These are phyloP conservation scores for Puccinia triticina DNA, from an alignment of 1,284 basidiomycete genomes.

Conservation along the genomic window DNA sequence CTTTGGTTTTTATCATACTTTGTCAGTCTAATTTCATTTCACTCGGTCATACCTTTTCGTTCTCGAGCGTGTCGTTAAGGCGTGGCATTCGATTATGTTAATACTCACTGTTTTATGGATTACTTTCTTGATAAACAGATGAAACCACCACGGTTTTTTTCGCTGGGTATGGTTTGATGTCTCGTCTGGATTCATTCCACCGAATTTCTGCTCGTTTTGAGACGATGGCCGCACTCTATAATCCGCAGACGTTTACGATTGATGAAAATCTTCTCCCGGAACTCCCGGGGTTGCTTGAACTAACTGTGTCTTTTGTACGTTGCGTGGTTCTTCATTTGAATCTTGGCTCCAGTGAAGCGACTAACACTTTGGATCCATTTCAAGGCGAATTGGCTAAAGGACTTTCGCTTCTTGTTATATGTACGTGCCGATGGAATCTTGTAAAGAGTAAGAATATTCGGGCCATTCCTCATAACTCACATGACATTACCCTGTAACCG, in stretches of 20 bases:
- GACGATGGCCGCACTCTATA: not conserved
- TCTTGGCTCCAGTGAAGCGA: not conserved
- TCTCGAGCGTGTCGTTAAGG: no score
- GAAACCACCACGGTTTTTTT: not conserved
- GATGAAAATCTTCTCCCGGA: not conserved
- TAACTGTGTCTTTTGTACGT: not conserved
- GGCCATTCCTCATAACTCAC: not conserved
- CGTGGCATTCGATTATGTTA: not conserved
- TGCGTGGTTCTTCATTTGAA: not conserved
- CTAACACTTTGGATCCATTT: not conserved
- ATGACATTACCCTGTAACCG: not conserved
- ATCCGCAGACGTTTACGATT: not conserved
- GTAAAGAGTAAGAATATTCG: not conserved
- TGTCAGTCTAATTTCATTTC: not conserved
- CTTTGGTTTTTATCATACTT: not conserved
- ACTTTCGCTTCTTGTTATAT: conserved; percentile 3
- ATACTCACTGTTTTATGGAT: not conserved
- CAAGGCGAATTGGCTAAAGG: not conserved
- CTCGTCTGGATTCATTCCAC: not conserved
- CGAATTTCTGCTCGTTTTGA: not conserved
- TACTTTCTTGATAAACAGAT: not conserved
- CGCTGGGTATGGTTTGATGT: not conserved
- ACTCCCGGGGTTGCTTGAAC: not conserved
- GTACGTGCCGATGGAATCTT: not conserved
- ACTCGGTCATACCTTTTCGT: not conserved